phyloP scores from a whole-genome alignment of 768 basidiomycete species.

The Collybia sp. region DNA sequence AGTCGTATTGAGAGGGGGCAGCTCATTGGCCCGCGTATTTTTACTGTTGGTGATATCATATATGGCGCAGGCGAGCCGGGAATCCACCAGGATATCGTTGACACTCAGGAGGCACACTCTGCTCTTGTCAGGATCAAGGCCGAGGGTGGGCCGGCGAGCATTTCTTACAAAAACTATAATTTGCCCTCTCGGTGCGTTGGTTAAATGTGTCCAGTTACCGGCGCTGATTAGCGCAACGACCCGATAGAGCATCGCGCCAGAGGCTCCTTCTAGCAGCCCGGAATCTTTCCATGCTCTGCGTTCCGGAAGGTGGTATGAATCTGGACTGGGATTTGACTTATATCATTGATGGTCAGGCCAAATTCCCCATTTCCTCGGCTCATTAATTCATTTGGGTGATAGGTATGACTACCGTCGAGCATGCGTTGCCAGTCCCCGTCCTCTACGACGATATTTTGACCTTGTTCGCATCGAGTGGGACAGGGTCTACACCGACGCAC shows the following conservation, averaged over 20 bases:
- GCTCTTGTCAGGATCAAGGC: slow-evolving; percentile 65
- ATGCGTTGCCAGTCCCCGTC: slow-evolving; percentile 58
- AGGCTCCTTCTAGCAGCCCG: slow-evolving; percentile 56
- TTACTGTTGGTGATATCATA: slow-evolving; percentile 63
- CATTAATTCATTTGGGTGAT: background rate
- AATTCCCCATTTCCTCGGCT: background rate
- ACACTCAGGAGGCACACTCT: slow-evolving; percentile 56
- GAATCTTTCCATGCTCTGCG: slow-evolving; percentile 63
- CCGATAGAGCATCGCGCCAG: slow-evolving; percentile 59
- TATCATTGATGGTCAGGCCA: slow-evolving; percentile 62
- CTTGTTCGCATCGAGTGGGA: slow-evolving; percentile 62
- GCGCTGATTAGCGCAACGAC: background rate
- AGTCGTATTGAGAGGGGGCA: slow-evolving; percentile 65
- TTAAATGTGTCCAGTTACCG: background rate
- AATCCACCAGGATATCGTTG: slow-evolving; percentile 60
- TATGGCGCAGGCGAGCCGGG: slow-evolving; percentile 45
- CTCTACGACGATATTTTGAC: slow-evolving; percentile 66
- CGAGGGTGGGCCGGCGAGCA: slow-evolving; percentile 65
- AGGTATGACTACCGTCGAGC: slow-evolving; percentile 80
- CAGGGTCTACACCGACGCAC: slow-evolving; percentile 71
- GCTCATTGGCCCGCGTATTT: slow-evolving; percentile 67
- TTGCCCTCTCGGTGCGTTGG: slow-evolving; percentile 52
- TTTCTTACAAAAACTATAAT: slow-evolving; percentile 80
- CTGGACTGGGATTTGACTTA: slow-evolving; percentile 78
- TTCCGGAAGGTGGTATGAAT: slow-evolving; percentile 79